These are phyloP conservation scores for Russula earlei DNA, from an alignment of 768 basidiomycete species.

Conservation along the genomic window DNA sequence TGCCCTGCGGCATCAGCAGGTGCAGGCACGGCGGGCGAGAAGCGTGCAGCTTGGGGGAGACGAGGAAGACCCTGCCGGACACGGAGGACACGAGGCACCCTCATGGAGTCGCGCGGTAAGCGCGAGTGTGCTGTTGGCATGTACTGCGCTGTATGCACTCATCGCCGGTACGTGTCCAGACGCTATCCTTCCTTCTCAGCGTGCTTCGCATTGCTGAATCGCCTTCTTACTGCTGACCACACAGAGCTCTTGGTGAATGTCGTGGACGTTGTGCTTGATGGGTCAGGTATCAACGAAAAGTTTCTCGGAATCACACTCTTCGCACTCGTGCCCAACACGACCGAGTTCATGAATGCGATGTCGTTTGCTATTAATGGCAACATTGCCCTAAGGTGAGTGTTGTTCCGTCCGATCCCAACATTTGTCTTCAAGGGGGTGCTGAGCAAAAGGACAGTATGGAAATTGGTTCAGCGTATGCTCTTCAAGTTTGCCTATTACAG, in stretches of 20 bases:
- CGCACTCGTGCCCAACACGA: constrained; percentile 95
- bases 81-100: constrained; percentile 88
- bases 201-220: not conserved
- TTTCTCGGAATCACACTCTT: constrained; percentile 95
- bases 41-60: constrained; percentile 36
- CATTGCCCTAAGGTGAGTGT: constrained; percentile 79
- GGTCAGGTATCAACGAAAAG: constrained; percentile 92
- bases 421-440: not conserved
- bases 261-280: constrained; percentile 86
- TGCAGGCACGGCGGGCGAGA: constrained; percentile 38
- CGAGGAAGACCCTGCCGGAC: constrained; percentile 40
- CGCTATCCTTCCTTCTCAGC: not conserved
- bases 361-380: constrained; percentile 96
- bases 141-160: constrained; percentile 87
- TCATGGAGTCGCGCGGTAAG: constrained; percentile 90
- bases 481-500: constrained; percentile 95
- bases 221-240: too few relatives aligned
- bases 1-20: constrained; percentile 75
- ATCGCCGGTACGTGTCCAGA: constrained; percentile 73
- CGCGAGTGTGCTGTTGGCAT: constrained; percentile 79
- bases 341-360: constrained; percentile 99
- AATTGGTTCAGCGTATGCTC: constrained; percentile 96
- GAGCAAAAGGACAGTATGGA: constrained; percentile 68
- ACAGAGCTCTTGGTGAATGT: constrained; percentile 90
- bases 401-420: not conserved